Percentiles rank a stretch among this genome's conserved stretches.
Conservation (phyloP, 2,329 filamentous ascomycete species). For the Cladosporium velox region DNA sequence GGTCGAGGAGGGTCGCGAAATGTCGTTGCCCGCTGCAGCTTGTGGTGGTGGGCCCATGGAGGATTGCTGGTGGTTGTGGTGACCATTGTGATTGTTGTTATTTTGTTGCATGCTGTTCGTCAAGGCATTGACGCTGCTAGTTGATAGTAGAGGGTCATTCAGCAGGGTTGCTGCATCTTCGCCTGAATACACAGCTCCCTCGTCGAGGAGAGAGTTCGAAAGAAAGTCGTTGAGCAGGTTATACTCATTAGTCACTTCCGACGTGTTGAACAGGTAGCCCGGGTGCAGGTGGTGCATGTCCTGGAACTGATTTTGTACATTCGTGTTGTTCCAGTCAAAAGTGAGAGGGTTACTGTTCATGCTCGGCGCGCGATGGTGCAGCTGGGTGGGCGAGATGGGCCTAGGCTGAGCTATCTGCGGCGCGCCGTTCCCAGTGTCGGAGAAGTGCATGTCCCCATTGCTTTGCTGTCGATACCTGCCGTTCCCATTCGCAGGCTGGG, state of each 20-base stretch:
- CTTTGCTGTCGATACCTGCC: slow-evolving; percentile 21
- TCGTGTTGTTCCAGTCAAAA: slow-evolving; percentile 72
- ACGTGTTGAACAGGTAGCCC: slow-evolving; percentile 91
- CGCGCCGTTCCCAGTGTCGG: slow-evolving; percentile 25
- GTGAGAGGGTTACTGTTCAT: slow-evolving; percentile 56
- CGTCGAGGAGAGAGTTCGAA: slow-evolving; percentile 86
- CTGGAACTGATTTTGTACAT: slow-evolving; percentile 78
- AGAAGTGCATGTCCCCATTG: slow-evolving; percentile 22
- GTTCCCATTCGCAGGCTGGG: slow-evolving; percentile 21
- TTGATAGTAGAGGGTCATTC: slow-evolving; percentile 57
- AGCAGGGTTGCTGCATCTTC: slow-evolving; percentile 56
- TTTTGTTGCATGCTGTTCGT: slow-evolving; percentile 29
- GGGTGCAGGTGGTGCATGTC: slow-evolving; percentile 94
- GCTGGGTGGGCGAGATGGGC: slow-evolving; percentile 66
- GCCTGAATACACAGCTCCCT: slow-evolving; percentile 46
- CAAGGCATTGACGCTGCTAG: slow-evolving; percentile 46
- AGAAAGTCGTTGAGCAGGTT: slow-evolving; percentile 96
- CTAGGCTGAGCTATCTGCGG: slow-evolving; percentile 72
- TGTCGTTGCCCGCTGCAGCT: slow-evolving; percentile 54
- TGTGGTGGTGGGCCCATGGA: slow-evolving; percentile 40
- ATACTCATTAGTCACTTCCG: slow-evolving; percentile 94
- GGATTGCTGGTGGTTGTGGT: slow-evolving; percentile 38
- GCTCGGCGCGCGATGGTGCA: slow-evolving; percentile 54
- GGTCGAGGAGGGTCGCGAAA: slow-evolving; percentile 62
- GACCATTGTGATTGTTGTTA: background rate